Base-by-base conservation (phyloP, 257 asterid species). In the Lithospermum erythrorhizon region DNA sequence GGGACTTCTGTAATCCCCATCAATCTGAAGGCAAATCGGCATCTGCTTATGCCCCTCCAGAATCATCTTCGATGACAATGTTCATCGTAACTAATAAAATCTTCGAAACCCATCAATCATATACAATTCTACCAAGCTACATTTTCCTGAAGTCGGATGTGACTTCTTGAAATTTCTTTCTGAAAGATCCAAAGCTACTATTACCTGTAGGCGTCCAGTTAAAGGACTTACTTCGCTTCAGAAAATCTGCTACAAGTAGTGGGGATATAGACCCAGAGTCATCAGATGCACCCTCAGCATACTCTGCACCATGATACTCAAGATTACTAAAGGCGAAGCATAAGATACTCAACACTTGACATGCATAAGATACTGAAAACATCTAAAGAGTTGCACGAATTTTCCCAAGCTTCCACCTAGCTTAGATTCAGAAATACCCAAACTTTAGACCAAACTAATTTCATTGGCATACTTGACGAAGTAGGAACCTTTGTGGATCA, bases 131-230 rank as follows among this genome's bases (percentile, higher is more conserved):
- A 71, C 73, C 77, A 75, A 25, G 73, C 66, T 29, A 16, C 67
- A 52, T 72, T 74, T 41, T 41, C 63, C 68, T 81, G 29, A 85
- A 66, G 59, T 80, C 87, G 68, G 85, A 79, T 16, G 88, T 73
- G 25, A 83, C 78, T 65, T 78, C 94, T 73, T 86, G 96, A 58
- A 91, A 63, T 73, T 66, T 91, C 82, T 86, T 91, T 74, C 68
- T 84, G 27, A 88, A 58, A 63, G 96, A 82, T 70, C 83, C 82
- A 82, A 91, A 88, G 80, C 98, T 84, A 78, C 84, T 82, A 19
- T 78, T 76, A 29, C 95, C 68, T 73, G 81, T 88, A 67, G 80
- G 97, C 4, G 93, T 73, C 95, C 93, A 91, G 45, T 89, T 83
- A 60, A 83, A 69, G 0, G 96, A 91, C 16, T 82, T 67, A 64